A percentile compares a stretch with the other conserved stretches of the same genome.
Conservation (phyloP, 2,329 filamentous ascomycete genomes). For the Verticillium alfalfae region DNA sequence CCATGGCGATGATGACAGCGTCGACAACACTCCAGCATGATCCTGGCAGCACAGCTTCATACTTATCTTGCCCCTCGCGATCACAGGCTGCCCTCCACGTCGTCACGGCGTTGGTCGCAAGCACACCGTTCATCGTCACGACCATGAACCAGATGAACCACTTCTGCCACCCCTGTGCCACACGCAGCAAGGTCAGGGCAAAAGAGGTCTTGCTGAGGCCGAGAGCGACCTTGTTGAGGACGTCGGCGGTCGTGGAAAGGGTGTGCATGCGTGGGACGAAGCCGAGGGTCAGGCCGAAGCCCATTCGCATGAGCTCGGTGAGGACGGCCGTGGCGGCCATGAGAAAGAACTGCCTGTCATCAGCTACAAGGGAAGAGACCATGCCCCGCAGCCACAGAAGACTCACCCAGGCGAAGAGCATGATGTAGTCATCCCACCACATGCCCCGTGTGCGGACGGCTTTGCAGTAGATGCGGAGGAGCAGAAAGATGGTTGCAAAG, state of each 20-base stretch:
- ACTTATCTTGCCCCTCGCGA: neutral
- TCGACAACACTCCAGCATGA: slow-evolving; percentile 3
- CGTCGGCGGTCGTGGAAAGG: slow-evolving; percentile 3
- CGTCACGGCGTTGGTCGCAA: slow-evolving; percentile 1
- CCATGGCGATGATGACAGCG: slow-evolving; percentile 3
- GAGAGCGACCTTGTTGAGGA: slow-evolving; percentile 4
- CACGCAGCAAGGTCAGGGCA: slow-evolving; percentile 20
- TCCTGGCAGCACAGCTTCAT: neutral
- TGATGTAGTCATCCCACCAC: slow-evolving; percentile 16
- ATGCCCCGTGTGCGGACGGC: slow-evolving; percentile 7
- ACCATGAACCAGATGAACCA: slow-evolving; percentile 18
- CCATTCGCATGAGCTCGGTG: slow-evolving; percentile 8
- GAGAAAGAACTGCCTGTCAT: slow-evolving; percentile 1
- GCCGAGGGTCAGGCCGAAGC: slow-evolving; percentile 4
- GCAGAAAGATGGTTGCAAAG: slow-evolving; percentile 6
- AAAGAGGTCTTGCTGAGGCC: slow-evolving; percentile 21
- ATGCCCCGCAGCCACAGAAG: neutral
- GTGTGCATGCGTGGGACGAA: slow-evolving; percentile 4
- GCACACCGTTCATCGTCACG: slow-evolving; percentile 12
- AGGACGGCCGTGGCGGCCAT: slow-evolving; percentile 2
- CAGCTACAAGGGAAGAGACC: neutral
- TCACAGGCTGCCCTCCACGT: slow-evolving; percentile 3
- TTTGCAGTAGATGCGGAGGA: slow-evolving; percentile 15
- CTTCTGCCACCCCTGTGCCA: slow-evolving; percentile 12
- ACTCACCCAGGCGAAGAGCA: slow-evolving; percentile 12